A percentile compares a stretch with the other conserved stretches of the same genome.
phyloP scores from a whole-genome alignment of 768 basidiomycete genomes.

The Rhizopogon rudus region DNA sequence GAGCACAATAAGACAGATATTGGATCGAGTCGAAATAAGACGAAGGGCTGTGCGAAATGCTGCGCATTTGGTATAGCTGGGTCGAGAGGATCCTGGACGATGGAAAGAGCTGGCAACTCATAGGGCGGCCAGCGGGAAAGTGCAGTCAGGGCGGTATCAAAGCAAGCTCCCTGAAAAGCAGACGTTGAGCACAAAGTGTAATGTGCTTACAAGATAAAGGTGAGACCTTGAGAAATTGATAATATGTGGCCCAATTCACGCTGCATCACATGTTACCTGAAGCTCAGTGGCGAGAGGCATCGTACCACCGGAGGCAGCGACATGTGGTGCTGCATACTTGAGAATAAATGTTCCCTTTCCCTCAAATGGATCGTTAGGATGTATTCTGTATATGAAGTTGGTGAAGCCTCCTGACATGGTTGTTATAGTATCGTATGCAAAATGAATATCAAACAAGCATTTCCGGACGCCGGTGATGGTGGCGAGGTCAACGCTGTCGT shows the following conservation, averaged over 20 bases:
- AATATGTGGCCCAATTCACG: conserved; percentile 71
- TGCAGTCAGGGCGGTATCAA: conserved; percentile 63
- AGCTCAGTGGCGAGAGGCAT: conserved; percentile 39
- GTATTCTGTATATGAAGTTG: conserved; percentile 58
- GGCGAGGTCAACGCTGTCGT: conserved; percentile 18
- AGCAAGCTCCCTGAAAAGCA: conserved; percentile 66
- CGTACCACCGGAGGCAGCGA: conserved; percentile 17
- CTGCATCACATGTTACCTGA: conserved; percentile 47
- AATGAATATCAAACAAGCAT: conserved; percentile 47
- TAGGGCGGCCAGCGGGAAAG: conserved; percentile 58
- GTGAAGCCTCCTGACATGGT: conserved; percentile 49
- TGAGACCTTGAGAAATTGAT: conserved; percentile 70
- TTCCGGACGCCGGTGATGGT: conserved; percentile 25
- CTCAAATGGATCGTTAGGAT: conserved; percentile 33
- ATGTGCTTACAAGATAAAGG: neutral
- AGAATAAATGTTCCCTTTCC: conserved; percentile 46
- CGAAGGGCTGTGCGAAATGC: conserved; percentile 80
- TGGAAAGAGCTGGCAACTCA: conserved; percentile 44
- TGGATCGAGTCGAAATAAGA: conserved; percentile 69
- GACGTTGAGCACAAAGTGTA: neutral
- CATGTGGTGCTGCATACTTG: conserved; percentile 52
- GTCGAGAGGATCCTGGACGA: conserved; percentile 62
- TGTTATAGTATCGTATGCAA: conserved; percentile 36
- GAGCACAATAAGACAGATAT: conserved; percentile 46
- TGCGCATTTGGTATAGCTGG: conserved; percentile 28